These are phyloP conservation scores for Verbena officinalis DNA, from an alignment of 257 asterid genomes.

Conservation along the genomic window DNA sequence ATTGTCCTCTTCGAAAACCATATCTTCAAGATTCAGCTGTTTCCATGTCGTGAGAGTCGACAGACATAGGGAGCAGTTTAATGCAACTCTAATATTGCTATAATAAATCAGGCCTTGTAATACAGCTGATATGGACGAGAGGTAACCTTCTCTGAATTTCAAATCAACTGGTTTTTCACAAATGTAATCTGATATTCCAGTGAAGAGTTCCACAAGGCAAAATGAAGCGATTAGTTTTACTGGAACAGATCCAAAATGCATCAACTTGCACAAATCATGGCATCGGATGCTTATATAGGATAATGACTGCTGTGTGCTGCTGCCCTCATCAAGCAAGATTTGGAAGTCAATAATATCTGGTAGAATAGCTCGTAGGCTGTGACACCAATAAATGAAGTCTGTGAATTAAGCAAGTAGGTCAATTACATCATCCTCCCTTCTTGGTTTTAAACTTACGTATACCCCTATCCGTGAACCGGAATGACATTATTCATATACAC, in stretches of 20 bases:
- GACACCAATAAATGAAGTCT: conserved; percentile 34
- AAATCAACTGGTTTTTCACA: conserved; percentile 36
- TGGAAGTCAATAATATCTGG: conserved; percentile 61
- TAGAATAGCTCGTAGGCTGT: conserved; percentile 59
- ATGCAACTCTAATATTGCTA: conserved; percentile 58
- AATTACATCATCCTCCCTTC: too few species aligned
- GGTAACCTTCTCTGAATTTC: conserved; percentile 49
- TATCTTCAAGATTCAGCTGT: conserved; percentile 42
- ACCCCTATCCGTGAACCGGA: too few species aligned
- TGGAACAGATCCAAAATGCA: conserved; percentile 81
- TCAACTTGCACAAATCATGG: conserved; percentile 76
- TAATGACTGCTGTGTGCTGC: conserved; percentile 37
- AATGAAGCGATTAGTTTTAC: conserved; percentile 69
- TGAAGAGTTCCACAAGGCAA: conserved; percentile 72
- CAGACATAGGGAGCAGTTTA: conserved; percentile 70
- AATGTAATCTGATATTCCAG: conserved; percentile 44
- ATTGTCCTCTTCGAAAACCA: conserved; percentile 31
- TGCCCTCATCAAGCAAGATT: conserved; percentile 45
- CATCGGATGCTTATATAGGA: conserved; percentile 63
- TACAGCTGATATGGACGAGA: conserved; percentile 54
- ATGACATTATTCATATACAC: too few species aligned
- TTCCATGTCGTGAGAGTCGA: conserved; percentile 63
- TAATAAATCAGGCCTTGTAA: conserved; percentile 75
- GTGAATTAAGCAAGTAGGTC: conserved; percentile 5
- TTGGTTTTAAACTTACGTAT: too few species aligned